These are phyloP conservation scores for Ophiosphaerella korrae DNA, from an alignment of 2,329 filamentous ascomycete species.

Conservation along the genomic window DNA sequence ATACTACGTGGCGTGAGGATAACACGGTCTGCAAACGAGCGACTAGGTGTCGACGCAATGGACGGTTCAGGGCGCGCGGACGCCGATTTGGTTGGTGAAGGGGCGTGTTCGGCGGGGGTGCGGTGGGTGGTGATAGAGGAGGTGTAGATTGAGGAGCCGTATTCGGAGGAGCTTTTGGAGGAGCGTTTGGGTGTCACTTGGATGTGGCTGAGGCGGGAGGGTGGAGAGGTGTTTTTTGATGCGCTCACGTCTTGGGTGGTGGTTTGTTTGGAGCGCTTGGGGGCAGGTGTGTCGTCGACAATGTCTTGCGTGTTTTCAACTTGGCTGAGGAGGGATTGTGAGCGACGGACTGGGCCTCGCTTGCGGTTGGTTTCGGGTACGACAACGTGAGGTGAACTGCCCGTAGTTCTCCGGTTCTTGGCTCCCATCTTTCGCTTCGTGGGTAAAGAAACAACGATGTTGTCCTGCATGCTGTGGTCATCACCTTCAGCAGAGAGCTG, in stretches of 20 bases:
- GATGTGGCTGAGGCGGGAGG: conserved; percentile 18
- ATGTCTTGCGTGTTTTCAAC: conserved; percentile 32
- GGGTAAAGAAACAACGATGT: conserved; percentile 46
- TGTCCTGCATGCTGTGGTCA: conserved; percentile 45
- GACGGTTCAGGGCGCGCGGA: neutral
- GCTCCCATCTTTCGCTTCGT: conserved; percentile 1
- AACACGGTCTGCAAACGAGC: conserved; percentile 41
- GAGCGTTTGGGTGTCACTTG: conserved; percentile 36
- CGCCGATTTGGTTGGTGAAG: conserved; percentile 1
- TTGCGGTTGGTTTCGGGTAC: conserved; percentile 29
- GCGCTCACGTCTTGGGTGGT: conserved; percentile 38
- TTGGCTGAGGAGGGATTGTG: conserved; percentile 37
- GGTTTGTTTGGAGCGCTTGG: conserved; percentile 33
- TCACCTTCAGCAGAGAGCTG: conserved; percentile 8
- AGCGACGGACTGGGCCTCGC: conserved; percentile 26
- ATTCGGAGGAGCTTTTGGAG: conserved; percentile 13
- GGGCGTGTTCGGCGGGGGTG: conserved; percentile 7
- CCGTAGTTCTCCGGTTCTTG: conserved; percentile 29
- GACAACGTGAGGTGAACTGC: conserved; percentile 2
- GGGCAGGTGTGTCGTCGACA: conserved; percentile 34
- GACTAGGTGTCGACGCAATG: conserved; percentile 27
- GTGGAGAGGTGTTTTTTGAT: conserved; percentile 21
- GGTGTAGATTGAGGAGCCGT: neutral
- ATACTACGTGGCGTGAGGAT: conserved; percentile 56
- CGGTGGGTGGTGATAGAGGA: neutral